These are phyloP conservation scores for Cercospora citrullina DNA, from an alignment of 2,329 filamentous ascomycete species.

Conservation along the genomic window DNA sequence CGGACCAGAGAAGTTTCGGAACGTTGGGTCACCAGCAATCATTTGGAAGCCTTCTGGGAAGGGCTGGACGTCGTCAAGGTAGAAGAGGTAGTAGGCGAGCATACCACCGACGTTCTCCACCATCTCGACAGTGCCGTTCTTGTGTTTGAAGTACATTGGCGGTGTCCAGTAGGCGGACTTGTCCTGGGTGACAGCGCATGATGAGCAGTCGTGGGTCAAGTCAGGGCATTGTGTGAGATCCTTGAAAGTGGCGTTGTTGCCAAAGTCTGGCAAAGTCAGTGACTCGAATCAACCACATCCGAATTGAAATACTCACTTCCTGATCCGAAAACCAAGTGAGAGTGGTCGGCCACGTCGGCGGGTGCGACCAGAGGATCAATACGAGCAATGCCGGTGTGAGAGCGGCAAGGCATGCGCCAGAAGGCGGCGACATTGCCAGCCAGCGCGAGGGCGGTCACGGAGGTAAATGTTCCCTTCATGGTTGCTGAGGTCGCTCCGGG, in stretches of 20 bases:
- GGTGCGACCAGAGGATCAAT: slow-evolving; percentile 75
- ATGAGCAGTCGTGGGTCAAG: slow-evolving; percentile 66
- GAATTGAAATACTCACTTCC: slow-evolving; percentile 59
- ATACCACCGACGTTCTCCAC: slow-evolving; percentile 78
- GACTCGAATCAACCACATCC: no score
- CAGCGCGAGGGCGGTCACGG: slow-evolving; percentile 32
- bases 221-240: slow-evolving; percentile 64
- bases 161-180: slow-evolving; percentile 87
- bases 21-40: slow-evolving; percentile 70
- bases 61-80: slow-evolving; percentile 63
- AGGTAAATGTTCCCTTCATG: slow-evolving; percentile 31
- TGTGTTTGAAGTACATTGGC: slow-evolving; percentile 72
- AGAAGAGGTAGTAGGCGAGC: slow-evolving; percentile 85
- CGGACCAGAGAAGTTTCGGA: slow-evolving; percentile 69
- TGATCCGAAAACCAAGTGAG: slow-evolving; percentile 74
- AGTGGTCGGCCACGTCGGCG: slow-evolving; percentile 62
- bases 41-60: slow-evolving; percentile 80
- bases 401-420: slow-evolving; percentile 86
- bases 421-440: slow-evolving; percentile 58
- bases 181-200: slow-evolving; percentile 76
- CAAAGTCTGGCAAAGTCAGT: slow-evolving; percentile 59
- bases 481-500: slow-evolving; percentile 21
- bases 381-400: slow-evolving; percentile 66
- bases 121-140: slow-evolving; percentile 65
- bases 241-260: slow-evolving; percentile 56